Percentiles rank a stretch among this genome's conserved stretches.
Evolutionary conservation across 2,329 filamentous ascomycete species (phyloP).

Genomic region (Cladosporium sp.): DNA sequence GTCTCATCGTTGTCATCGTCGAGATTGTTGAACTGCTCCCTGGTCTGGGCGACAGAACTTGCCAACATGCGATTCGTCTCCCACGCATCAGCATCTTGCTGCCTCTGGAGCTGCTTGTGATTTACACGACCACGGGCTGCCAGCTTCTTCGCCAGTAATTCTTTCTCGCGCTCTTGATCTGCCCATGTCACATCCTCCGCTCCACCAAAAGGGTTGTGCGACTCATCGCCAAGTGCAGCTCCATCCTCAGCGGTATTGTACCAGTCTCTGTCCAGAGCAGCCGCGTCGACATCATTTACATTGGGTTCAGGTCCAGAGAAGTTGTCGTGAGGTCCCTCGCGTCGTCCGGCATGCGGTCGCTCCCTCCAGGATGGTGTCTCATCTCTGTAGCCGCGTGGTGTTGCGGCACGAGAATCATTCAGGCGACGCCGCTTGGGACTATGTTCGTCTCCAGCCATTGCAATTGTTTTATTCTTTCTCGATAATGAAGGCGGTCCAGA

Average conservation of each 20-base stretch:
- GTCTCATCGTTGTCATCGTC: conserved; percentile 87
- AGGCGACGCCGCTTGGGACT: conserved; percentile 64
- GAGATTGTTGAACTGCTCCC: conserved; percentile 77
- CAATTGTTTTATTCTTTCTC: neutral
- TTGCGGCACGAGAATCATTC: conserved; percentile 35
- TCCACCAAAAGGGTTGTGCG: conserved; percentile 86
- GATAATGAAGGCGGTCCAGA: too few species aligned
- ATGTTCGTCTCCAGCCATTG: conserved; percentile 29
- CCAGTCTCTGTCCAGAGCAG: conserved; percentile 85
- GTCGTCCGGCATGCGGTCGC: conserved; percentile 25
- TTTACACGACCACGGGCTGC: conserved; percentile 40
- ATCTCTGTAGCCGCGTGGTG: conserved; percentile 4
- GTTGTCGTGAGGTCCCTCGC: conserved; percentile 48
- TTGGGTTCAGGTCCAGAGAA: conserved; percentile 61
- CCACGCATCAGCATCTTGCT: conserved; percentile 96
- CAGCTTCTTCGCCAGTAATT: conserved; percentile 75
- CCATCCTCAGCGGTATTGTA: conserved; percentile 83
- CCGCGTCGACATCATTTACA: conserved; percentile 62
- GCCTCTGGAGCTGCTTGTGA: conserved; percentile 74
- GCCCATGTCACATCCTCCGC: conserved; percentile 64
- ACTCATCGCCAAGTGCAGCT: conserved; percentile 83
- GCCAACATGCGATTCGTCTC: conserved; percentile 98
- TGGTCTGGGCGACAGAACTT: conserved; percentile 86
- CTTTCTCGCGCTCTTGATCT: conserved; percentile 71
- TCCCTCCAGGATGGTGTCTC: conserved; percentile 8